Percentiles rank a stretch among this genome's conserved stretches.
Conservation (phyloP, 768 basidiomycete genomes). For the Pisolithus microcarpus region DNA sequence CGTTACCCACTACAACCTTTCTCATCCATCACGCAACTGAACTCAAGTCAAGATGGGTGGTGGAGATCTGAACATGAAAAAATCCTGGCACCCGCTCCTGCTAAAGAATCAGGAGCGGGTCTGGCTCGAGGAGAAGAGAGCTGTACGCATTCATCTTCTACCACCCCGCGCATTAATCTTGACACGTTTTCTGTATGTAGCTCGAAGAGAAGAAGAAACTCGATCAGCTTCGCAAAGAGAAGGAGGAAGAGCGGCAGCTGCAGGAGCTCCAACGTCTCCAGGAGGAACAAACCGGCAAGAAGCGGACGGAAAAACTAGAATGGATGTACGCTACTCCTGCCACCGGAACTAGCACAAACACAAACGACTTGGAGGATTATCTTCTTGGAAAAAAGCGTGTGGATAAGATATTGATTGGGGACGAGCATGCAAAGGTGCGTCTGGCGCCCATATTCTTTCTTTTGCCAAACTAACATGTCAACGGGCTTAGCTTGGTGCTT, state of each 20-base stretch:
- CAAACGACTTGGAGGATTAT: conserved; percentile 94
- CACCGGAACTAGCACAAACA: conserved; percentile 75
- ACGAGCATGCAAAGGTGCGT: conserved; percentile 82
- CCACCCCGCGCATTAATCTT: not conserved
- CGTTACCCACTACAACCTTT: conserved; percentile 6
- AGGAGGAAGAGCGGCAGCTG: conserved; percentile 93
- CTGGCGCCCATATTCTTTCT: conserved; percentile 3
- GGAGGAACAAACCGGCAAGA: conserved; percentile 92
- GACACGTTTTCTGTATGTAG: conserved; percentile 34
- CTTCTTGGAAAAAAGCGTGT: conserved; percentile 96
- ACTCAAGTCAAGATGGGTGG: conserved; percentile 82
- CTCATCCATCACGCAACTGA: conserved; percentile 4
- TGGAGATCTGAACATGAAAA: conserved; percentile 98
- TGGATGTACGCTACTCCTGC: conserved; percentile 99
- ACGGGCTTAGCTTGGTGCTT: conserved; percentile 58
- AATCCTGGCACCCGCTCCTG: conserved; percentile 98
- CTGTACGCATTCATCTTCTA: conserved; percentile 44
- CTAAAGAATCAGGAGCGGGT: conserved; percentile 98
- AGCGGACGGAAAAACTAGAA: conserved; percentile 88
- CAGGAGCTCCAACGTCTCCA: conserved; percentile 95
- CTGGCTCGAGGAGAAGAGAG: conserved; percentile 97
- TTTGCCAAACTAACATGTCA: conserved; percentile 2
- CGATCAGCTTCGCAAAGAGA: conserved; percentile 93
- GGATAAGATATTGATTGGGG: conserved; percentile 88
- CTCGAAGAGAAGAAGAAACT: conserved; percentile 99